Percentiles rank a stretch among this genome's conserved stretches.
These are phyloP conservation scores for Gigaspora rosea DNA, from an alignment of 192 early-diverging fungal genomes.

Conservation along the genomic window DNA sequence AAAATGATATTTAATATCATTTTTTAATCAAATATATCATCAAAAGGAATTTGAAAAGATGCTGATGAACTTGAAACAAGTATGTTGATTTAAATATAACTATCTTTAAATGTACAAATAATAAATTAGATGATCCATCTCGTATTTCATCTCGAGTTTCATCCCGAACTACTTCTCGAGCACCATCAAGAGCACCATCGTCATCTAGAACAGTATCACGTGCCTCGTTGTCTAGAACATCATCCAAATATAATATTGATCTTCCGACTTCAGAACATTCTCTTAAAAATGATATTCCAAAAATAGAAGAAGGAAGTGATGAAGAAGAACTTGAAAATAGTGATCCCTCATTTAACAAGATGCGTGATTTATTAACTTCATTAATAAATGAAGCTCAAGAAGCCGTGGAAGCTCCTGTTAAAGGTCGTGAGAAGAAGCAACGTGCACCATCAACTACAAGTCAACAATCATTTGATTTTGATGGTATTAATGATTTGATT, in stretches of 20 bases:
- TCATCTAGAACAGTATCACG: slow-evolving; percentile 31
- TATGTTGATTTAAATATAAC: too few relatives aligned
- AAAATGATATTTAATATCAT: too few relatives aligned
- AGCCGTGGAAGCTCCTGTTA: slow-evolving; percentile 39
- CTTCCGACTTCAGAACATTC: slow-evolving; percentile 22
- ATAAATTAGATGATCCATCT: too few relatives aligned
- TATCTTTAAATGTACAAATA: too few relatives aligned
- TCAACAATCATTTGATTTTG: not conserved
- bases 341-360: slow-evolving; percentile 39
- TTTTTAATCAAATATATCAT: too few relatives aligned
- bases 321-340: slow-evolving; percentile 10
- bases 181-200: slow-evolving; percentile 11
- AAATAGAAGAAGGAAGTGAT: slow-evolving; percentile 27
- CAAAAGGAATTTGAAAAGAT: too few relatives aligned
- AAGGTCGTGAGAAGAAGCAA: slow-evolving; percentile 33
- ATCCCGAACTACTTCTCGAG: slow-evolving; percentile 30
- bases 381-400: slow-evolving; percentile 45
- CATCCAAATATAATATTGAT: not conserved
- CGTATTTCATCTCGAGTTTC: slow-evolving; percentile 32
- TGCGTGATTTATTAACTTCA: slow-evolving; percentile 34
- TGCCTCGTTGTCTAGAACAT: slow-evolving; percentile 24
- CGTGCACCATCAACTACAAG: slow-evolving; percentile 7
- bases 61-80: too few relatives aligned
- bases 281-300: slow-evolving; percentile 29
- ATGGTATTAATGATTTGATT: not conserved